These are phyloP conservation scores for Oryza meridionalis DNA, from an alignment of 176 grass and related monocot genomes.

Conservation along the genomic window DNA sequence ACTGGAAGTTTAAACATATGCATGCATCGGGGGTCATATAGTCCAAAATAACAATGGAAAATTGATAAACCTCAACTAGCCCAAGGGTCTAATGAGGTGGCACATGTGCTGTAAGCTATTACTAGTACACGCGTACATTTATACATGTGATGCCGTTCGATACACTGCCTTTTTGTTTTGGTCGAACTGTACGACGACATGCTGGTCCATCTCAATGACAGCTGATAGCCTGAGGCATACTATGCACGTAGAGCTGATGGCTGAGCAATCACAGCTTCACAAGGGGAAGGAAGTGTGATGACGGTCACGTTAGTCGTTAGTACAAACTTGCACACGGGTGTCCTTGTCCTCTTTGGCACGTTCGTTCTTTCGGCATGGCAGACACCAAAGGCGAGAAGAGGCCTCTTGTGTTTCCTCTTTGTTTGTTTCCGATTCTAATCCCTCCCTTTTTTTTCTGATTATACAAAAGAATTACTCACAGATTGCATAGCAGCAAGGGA, in stretches of 20 bases:
- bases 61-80: background rate
- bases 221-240: background rate
- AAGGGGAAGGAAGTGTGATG: too few relatives aligned
- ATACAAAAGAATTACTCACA: constrained; percentile 42
- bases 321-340: background rate
- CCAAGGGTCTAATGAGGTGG: background rate
- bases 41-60: background rate
- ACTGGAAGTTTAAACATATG: background rate
- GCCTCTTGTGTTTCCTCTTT: background rate
- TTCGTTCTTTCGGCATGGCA: background rate
- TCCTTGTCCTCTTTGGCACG: background rate
- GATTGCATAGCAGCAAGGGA: background rate
- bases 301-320: background rate
- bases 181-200: background rate
- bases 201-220: background rate
- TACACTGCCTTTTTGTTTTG: too few relatives aligned
- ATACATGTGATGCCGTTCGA: background rate
- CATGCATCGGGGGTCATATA: background rate
- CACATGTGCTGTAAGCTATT: background rate
- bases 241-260: background rate
- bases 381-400: background rate
- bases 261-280: background rate
- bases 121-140: background rate
- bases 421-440: background rate
- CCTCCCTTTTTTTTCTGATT: background rate